Conservation (phyloP, 192 early-diverging fungal species). For the Rhizophlyctis rosea region DNA sequence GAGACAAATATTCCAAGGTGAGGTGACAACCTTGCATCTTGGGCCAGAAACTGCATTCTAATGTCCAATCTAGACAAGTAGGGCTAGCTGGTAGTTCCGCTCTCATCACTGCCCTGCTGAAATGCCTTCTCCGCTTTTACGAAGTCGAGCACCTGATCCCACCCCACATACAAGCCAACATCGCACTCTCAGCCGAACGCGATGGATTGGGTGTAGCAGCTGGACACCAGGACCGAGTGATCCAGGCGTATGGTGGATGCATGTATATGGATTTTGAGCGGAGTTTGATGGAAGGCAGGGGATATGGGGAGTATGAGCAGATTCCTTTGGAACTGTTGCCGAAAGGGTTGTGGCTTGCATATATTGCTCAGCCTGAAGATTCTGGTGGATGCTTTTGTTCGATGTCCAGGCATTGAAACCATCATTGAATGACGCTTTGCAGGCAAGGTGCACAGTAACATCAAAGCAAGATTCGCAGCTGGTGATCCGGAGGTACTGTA, state of each 20-base stretch:
- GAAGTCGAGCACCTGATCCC: conserved; percentile 36
- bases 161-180: conserved; percentile 46
- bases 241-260: conserved; percentile 59
- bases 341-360: conserved; percentile 42
- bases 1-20: conserved; percentile 65
- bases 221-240: conserved; percentile 64
- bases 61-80: conserved; percentile 43
- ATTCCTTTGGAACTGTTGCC: conserved; percentile 40
- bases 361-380: conserved; percentile 53
- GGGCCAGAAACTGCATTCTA: too few relatives aligned
- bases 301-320: conserved; percentile 48
- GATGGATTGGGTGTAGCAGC: conserved; percentile 56
- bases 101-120: conserved; percentile 55
- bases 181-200: conserved; percentile 52
- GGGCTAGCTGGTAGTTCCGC: conserved; percentile 52
- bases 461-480: conserved; percentile 43
- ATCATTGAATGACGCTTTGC: background rate
- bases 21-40: conserved; percentile 25
- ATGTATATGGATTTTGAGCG: conserved; percentile 65
- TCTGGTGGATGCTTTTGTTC: conserved; percentile 33
- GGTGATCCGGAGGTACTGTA: conserved; percentile 52
- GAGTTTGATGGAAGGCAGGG: conserved; percentile 39
- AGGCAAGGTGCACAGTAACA: conserved; percentile 51
- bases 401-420: background rate
- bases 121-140: conserved; percentile 29